Percentiles rank a stretch among this genome's conserved stretches.
phyloP scores from a whole-genome alignment of 192 early-diverging fungal species.

The Pecoramyces ruminantium region DNA sequence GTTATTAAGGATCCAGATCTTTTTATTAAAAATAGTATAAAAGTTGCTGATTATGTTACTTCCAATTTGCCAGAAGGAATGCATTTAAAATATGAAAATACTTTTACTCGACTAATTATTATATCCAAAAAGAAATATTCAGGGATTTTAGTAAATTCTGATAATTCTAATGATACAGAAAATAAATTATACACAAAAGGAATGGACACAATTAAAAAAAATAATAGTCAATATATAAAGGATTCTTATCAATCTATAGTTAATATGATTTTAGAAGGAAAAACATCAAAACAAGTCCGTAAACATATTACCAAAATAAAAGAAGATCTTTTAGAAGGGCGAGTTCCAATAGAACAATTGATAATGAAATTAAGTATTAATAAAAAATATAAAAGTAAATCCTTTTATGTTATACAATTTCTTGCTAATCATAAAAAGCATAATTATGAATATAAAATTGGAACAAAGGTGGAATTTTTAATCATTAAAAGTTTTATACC shows the following conservation, averaged over 20 bases:
- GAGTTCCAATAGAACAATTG: neutral
- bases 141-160: neutral
- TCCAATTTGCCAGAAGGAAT: neutral
- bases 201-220: neutral
- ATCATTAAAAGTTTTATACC: neutral
- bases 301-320: neutral
- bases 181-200: neutral
- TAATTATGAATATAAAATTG: neutral
- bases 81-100: neutral
- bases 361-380: neutral
- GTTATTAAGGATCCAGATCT: neutral
- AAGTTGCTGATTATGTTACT: neutral
- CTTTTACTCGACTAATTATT: neutral
- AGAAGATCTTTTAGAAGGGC: neutral
- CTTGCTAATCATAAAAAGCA: neutral
- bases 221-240: neutral
- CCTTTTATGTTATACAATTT: neutral
- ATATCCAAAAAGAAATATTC: neutral
- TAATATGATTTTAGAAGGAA: neutral
- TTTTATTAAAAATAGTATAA: neutral
- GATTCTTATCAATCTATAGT: neutral
- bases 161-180: too few species aligned
- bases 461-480: neutral
- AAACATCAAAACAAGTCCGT: neutral
- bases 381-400: neutral